phyloP scores from a whole-genome alignment of 2,329 filamentous ascomycete genomes.

The Chalara sp. region DNA sequence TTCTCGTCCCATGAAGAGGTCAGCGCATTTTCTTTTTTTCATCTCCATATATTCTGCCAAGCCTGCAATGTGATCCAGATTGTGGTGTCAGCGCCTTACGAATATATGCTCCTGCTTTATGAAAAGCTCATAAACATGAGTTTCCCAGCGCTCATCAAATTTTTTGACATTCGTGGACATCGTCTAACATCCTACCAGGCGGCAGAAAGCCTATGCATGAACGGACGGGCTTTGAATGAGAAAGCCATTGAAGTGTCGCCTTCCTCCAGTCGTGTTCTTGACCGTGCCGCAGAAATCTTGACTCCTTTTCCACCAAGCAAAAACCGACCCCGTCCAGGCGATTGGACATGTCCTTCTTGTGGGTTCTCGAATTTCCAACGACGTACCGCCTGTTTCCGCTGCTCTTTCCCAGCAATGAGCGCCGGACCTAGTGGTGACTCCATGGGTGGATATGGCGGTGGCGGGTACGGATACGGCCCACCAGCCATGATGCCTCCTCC shows the following conservation, averaged over 20 bases:
- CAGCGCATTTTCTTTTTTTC: constrained; percentile 23
- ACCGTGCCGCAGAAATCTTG: constrained; percentile 90
- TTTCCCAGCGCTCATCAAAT: constrained; percentile 18
- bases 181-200: constrained; percentile 51
- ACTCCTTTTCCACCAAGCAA: constrained; percentile 98
- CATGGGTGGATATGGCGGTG: constrained; percentile 55
- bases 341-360: constrained; percentile 98
- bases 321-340: constrained; percentile 91
- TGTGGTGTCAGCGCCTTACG: constrained; percentile 19
- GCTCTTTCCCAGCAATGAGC: constrained; percentile 93
- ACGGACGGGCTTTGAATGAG: constrained; percentile 93
- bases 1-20: constrained; percentile 99
- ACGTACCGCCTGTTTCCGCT: constrained; percentile 96
- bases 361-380: constrained; percentile 99
- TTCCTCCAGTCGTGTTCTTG: constrained; percentile 91
- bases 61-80: constrained; percentile 21
- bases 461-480: constrained; percentile 63
- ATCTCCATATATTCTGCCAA: constrained; percentile 22
- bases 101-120: constrained; percentile 25
- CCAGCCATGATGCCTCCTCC: constrained; percentile 75
- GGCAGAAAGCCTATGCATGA: constrained; percentile 98
- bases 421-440: constrained; percentile 65
- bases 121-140: constrained; percentile 18
- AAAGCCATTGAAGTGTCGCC: constrained; percentile 99
- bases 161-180: constrained; percentile 25